These are phyloP conservation scores for Wickerhamomyces rabaulensis DNA, from an alignment of 805 yeast genomes.

Conservation along the genomic window DNA sequence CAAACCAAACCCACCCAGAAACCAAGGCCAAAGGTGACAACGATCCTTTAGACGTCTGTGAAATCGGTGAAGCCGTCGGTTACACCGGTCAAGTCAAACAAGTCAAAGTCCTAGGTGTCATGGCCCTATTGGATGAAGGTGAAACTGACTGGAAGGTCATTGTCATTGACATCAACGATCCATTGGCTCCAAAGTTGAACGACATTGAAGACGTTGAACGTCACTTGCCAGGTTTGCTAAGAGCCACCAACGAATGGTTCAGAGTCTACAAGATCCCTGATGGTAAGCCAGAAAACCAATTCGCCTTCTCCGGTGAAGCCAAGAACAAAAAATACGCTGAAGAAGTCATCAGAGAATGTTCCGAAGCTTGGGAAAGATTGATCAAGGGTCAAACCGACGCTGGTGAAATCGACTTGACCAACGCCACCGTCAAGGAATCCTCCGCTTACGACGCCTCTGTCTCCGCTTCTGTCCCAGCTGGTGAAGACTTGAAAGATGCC, in stretches of 20 bases:
- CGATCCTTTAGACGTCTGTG: slow-evolving; percentile 84
- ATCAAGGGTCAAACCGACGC: slow-evolving; percentile 58
- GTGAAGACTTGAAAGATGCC: slow-evolving; percentile 71
- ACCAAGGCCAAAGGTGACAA: slow-evolving; percentile 72
- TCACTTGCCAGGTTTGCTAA: slow-evolving; percentile 86
- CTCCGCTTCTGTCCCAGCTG: slow-evolving; percentile 58
- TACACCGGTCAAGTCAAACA: slow-evolving; percentile 72
- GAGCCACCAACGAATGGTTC: slow-evolving; percentile 97
- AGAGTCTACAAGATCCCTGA: slow-evolving; percentile 96
- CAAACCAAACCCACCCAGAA: slow-evolving; percentile 57
- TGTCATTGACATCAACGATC: slow-evolving; percentile 78
- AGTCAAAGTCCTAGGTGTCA: slow-evolving; percentile 89
- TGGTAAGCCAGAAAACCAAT: slow-evolving; percentile 94
- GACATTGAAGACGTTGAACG: slow-evolving; percentile 89
- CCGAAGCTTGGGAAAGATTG: slow-evolving; percentile 77
- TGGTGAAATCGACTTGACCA: slow-evolving; percentile 69
- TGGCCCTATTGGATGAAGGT: slow-evolving; percentile 92
- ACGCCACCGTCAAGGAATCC: slow-evolving; percentile 62
- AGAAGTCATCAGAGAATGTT: slow-evolving; percentile 76
- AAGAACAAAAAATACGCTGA: slow-evolving; percentile 83
- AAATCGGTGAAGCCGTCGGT: slow-evolving; percentile 65
- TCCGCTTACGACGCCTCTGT: slow-evolving; percentile 46
- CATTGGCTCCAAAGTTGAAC: slow-evolving; percentile 78
- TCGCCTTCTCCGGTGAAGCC: slow-evolving; percentile 95
- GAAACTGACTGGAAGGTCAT: slow-evolving; percentile 91